Evolutionary conservation across 441 rosid genomes (phyloP).

Genomic region (Syzygium malaccense): DNA sequence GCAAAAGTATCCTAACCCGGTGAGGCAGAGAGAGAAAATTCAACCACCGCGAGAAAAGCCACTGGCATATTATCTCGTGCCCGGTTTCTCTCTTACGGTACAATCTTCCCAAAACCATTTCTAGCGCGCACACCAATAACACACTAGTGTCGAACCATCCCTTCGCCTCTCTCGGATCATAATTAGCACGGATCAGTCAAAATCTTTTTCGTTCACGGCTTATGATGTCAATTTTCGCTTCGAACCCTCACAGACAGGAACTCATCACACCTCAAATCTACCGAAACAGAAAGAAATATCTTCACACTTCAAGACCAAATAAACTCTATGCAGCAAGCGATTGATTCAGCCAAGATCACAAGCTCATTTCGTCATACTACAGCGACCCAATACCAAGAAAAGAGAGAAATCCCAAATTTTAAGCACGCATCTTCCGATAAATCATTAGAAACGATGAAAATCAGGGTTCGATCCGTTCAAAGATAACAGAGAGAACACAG

Average conservation of each 20-base stretch:
- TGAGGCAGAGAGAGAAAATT: background rate
- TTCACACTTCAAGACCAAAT: background rate
- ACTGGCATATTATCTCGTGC: background rate
- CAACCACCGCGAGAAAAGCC: background rate
- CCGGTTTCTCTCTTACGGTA: background rate
- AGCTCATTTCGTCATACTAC: background rate
- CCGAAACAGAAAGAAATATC: background rate
- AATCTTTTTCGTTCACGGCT: background rate
- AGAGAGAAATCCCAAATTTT: background rate
- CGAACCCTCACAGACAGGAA: background rate
- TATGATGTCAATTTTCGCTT: background rate
- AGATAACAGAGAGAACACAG: background rate
- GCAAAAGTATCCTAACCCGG: background rate
- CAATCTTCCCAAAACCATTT: background rate
- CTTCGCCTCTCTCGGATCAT: background rate
- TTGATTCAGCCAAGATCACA: background rate
- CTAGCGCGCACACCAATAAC: background rate
- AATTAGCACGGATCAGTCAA: background rate
- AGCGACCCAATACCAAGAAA: background rate
- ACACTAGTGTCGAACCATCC: background rate
- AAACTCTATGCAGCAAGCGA: background rate
- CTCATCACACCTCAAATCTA: background rate
- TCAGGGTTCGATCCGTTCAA: background rate
- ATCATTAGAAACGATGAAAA: background rate
- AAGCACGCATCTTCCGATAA: background rate